A percentile compares a stretch with the other conserved stretches of the same genome.
phyloP scores from a whole-genome alignment of 108 stramenopile species.

The Skeletonema marinoi region DNA sequence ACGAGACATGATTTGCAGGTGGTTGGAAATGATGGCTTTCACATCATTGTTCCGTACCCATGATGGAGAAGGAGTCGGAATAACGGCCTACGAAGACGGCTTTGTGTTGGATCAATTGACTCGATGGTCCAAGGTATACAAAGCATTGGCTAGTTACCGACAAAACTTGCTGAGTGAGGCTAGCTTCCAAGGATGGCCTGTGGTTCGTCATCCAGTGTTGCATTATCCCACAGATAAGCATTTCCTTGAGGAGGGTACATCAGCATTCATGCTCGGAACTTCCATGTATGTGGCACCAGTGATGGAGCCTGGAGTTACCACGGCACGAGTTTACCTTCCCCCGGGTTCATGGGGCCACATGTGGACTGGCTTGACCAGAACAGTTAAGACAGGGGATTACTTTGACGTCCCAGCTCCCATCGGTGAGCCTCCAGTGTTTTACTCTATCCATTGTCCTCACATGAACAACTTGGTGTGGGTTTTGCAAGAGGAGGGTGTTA shows the following conservation, averaged over 20 bases:
- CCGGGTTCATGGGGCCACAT: conserved; percentile 43
- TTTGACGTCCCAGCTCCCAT: conserved; percentile 33
- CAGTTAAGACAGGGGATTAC: background rate
- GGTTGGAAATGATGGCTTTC: conserved; percentile 62
- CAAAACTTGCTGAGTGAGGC: conserved; percentile 46
- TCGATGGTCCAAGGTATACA: conserved; percentile 40
- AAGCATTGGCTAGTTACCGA: conserved; percentile 49
- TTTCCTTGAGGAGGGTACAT: conserved; percentile 9
- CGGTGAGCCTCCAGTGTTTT: conserved; percentile 44
- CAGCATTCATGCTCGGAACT: conserved; percentile 49
- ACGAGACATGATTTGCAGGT: conserved; percentile 53
- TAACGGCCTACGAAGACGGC: conserved; percentile 32
- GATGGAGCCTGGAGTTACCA: conserved; percentile 35
- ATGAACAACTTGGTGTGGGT: background rate
- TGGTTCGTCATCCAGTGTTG: conserved; percentile 55
- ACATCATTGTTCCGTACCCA: conserved; percentile 54
- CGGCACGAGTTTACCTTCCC: conserved; percentile 38
- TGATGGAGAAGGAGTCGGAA: conserved; percentile 29
- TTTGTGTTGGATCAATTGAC: conserved; percentile 40
- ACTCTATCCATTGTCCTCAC: background rate
- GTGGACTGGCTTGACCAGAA: conserved; percentile 27
- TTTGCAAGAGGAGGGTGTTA: background rate
- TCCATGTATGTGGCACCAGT: conserved; percentile 38
- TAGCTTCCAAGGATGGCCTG: conserved; percentile 44
- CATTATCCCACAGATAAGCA: conserved; percentile 50